A percentile compares a stretch with the other conserved stretches of the same genome.
Conservation (phyloP, 441 rosid species). For the Euphorbia schlechtendalii region DNA sequence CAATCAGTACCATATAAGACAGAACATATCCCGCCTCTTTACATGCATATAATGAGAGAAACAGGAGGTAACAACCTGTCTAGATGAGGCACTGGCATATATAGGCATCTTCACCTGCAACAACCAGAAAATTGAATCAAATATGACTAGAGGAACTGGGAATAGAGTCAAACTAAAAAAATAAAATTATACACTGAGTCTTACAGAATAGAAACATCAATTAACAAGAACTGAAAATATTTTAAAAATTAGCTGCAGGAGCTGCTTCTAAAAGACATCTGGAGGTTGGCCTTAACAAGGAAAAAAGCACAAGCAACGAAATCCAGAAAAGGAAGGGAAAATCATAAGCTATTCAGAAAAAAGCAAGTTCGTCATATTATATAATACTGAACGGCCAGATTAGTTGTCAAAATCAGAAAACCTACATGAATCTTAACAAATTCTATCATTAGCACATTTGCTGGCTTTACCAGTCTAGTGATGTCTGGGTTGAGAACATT, state of each 20-base stretch:
- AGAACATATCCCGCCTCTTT: neutral
- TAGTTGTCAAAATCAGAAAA: neutral
- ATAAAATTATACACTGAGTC: neutral
- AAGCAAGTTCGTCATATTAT: no score
- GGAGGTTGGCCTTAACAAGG: no score
- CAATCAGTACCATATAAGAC: neutral
- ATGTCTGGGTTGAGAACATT: neutral
- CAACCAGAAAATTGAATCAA: slow-evolving; percentile 13
- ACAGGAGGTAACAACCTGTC: slow-evolving; percentile 37
- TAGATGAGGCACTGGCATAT: slow-evolving; percentile 29
- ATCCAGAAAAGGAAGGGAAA: no score
- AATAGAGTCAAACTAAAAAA: neutral
- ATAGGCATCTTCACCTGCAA: slow-evolving; percentile 54
- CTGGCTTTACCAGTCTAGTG: neutral
- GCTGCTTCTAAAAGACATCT: neutral
- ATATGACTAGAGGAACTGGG: neutral
- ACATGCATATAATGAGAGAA: neutral
- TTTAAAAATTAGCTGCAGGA: slow-evolving; percentile 2
- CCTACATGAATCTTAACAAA: neutral
- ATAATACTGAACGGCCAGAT: neutral
- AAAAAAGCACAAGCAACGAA: no score
- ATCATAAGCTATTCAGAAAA: no score
- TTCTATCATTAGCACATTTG: neutral
- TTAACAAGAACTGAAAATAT: neutral
- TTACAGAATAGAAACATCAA: neutral